Base-by-base conservation (phyloP, 164 flowering plant species). In the Sedum album region DNA sequence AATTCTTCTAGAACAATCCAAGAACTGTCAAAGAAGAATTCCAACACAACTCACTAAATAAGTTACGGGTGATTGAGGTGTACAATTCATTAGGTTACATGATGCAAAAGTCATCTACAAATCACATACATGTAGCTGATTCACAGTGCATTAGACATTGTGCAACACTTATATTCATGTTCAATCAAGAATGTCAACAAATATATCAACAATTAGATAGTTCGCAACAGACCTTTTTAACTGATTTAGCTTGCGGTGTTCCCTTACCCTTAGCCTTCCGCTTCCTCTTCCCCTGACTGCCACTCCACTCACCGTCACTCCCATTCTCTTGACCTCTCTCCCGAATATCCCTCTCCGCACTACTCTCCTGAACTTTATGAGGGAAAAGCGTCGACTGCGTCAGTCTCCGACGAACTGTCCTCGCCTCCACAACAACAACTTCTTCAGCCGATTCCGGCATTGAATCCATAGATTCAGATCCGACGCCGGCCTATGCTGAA, bases 311-410 rank as follows among this genome's bases (percentile, higher is more conserved):
- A 0, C 51, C 67, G 26, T 36, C 77, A 5, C 57, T 42, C 0
- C 35, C 74, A 17, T 51, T 65, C 11, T 25, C 72, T n/a, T 21
- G n/a, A 3, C 21, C 31, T 20, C 65, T 68, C 20, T 8, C 57
- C 39, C n/a, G 73, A 18, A 21, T 72, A 14, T 10, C 33, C 38
- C 49, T 69, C n/a, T 67, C 69, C 0, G 7, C 78, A 57, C 33
- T 57, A 5, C 39, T 20, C 17, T 66, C 79, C 9, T 38, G 82
- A 9, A 78, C 44, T 36, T 71, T 74, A 49, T 70, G 78, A 0
- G 73, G 75, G 68, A 84, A 76, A 20, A 87, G 78, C 33, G 84
- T 85, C 15, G 89, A 75, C 76, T 87, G 92, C 26, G 84, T 76
- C 65, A 84, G 65, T 55, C 79, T 73, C 71, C 88, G 84, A 17